phyloP scores from a whole-genome alignment of 495 filamentous ascomycete genomes.

The Sporormia fimetaria region DNA sequence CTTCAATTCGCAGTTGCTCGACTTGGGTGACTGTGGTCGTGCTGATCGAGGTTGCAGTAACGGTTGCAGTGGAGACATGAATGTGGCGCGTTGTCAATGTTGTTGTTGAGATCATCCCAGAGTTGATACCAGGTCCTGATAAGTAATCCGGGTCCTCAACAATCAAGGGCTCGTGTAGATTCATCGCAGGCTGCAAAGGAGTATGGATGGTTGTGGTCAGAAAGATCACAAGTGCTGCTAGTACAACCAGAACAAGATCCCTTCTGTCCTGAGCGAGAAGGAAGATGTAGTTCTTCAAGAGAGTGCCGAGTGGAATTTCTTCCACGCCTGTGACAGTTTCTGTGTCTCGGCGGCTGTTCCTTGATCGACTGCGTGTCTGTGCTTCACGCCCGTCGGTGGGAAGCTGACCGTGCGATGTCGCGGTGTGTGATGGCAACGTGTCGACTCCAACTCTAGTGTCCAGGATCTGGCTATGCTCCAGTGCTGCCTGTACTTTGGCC shows the following conservation, averaged over 20 bases:
- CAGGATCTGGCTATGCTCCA: constrained; percentile 9
- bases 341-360: constrained; percentile 5
- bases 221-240: constrained; percentile 29
- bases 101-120: no score
- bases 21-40: constrained; percentile 8
- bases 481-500: constrained; percentile 7
- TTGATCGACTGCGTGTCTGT: constrained; percentile 2
- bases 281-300: constrained; percentile 57
- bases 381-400: no score
- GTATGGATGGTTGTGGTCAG: constrained; percentile 10
- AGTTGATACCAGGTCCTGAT: no score
- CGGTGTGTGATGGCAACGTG: not conserved
- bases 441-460: constrained; percentile 7
- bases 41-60: constrained; percentile 5
- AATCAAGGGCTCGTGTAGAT: no score
- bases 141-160: no score
- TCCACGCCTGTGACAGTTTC: constrained; percentile 3
- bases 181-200: no score
- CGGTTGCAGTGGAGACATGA: constrained; percentile 5
- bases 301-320: constrained; percentile 31
- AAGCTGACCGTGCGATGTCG: not conserved
- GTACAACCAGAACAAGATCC: constrained; percentile 55
- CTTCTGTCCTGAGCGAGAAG: constrained; percentile 56
- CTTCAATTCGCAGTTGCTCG: constrained; percentile 3
- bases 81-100: not conserved